Conservation (phyloP, 352 stramenopile species). For the Globisporangium ultimum region DNA sequence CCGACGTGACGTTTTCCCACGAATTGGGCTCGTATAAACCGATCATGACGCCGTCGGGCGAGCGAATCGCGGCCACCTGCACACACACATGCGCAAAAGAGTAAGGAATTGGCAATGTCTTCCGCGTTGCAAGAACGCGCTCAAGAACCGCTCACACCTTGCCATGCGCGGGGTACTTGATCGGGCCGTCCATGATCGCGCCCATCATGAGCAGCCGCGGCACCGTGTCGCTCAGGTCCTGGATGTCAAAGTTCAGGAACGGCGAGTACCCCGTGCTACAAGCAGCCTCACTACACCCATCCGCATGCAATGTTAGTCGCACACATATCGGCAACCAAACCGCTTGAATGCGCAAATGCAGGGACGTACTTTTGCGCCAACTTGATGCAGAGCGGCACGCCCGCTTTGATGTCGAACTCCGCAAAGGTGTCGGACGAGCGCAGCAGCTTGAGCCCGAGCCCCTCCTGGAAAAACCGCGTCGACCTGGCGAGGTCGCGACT, state of each 20-base stretch:
- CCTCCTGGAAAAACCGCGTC: conserved; percentile 83
- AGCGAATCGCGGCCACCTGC: conserved; percentile 83
- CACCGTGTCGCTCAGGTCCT: conserved; percentile 85
- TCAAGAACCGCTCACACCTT: conserved; percentile 46
- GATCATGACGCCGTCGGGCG: conserved; percentile 90
- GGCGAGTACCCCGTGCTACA: conserved; percentile 87
- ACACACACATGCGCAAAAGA: conserved; percentile 4
- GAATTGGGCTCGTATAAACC: conserved; percentile 89
- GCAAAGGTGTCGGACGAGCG: conserved; percentile 79
- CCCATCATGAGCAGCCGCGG: conserved; percentile 83
- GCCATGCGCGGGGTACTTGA: conserved; percentile 91
- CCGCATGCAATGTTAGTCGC: not conserved
- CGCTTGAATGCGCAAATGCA: too few species aligned
- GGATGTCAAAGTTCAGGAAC: conserved; percentile 91
- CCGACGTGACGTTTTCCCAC: conserved; percentile 82
- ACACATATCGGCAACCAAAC: not conserved
- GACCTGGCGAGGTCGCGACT: conserved; percentile 78
- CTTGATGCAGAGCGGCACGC: conserved; percentile 76
- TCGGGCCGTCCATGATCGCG: conserved; percentile 88
- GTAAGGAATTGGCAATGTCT: not conserved
- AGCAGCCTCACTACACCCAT: conserved; percentile 56
- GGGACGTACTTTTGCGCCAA: conserved; percentile 68
- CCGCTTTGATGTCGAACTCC: conserved; percentile 68
- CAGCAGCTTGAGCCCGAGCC: conserved; percentile 69
- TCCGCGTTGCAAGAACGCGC: not conserved